These are phyloP conservation scores for Backusella parvicylindrica DNA, from an alignment of 192 early-diverging fungal genomes.

Conservation along the genomic window DNA sequence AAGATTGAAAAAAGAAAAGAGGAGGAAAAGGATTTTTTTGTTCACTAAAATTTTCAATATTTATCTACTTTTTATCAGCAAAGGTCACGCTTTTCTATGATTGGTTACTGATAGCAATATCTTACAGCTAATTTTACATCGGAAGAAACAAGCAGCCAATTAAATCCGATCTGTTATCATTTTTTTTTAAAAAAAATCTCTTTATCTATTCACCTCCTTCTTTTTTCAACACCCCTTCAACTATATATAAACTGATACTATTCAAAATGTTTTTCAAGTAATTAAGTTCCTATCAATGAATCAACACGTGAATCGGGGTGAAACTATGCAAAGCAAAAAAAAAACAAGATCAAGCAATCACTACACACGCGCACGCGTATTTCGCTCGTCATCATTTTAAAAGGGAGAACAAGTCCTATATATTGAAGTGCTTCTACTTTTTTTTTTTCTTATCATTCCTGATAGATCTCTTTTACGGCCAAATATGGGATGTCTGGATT, in stretches of 20 bases:
- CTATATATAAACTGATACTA: not conserved
- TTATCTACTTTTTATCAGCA: constrained; percentile 7
- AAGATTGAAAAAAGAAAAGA: not conserved
- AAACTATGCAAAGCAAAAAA: not conserved
- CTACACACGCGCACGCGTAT: not conserved
- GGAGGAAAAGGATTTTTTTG: not conserved
- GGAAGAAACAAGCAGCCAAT: not conserved
- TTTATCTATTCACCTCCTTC: not conserved
- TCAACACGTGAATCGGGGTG: not conserved
- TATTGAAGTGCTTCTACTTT: not conserved
- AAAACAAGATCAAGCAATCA: not conserved
- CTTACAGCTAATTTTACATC: constrained; percentile 1
- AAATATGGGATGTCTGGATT: not conserved
- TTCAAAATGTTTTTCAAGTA: not conserved
- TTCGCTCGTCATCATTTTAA: not conserved
- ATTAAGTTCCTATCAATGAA: not conserved
- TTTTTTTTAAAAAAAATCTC: not conserved
- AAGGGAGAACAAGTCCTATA: not conserved
- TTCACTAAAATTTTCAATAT: not conserved
- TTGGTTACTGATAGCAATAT: constrained; percentile 9
- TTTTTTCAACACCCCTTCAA: not conserved
- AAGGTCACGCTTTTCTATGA: constrained; percentile 5
- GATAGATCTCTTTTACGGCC: not conserved
- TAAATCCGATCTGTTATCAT: constrained; percentile 1
- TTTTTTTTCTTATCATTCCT: constrained; percentile 4